phyloP scores from a whole-genome alignment of 1,284 basidiomycete genomes.

The Boletus mariae region DNA sequence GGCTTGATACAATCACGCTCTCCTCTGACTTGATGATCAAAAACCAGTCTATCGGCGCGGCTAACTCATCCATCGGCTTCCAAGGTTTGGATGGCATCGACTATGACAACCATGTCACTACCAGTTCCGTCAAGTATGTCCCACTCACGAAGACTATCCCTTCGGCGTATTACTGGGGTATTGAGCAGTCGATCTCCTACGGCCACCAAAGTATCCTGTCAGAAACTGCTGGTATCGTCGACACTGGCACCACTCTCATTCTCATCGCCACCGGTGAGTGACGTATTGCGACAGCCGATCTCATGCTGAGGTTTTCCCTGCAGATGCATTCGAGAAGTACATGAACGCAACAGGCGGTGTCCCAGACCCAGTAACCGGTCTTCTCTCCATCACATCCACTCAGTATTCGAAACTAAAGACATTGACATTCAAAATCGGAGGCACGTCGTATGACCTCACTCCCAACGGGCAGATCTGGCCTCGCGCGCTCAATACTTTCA shows the following conservation, averaged over 20 bases:
- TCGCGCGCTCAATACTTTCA: background rate
- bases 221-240: background rate
- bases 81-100: slow-evolving; percentile 46
- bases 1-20: slow-evolving; percentile 47
- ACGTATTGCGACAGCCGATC: background rate
- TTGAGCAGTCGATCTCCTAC: background rate
- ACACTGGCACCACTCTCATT: background rate
- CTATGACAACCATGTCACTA: slow-evolving; percentile 41
- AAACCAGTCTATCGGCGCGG: slow-evolving; percentile 52
- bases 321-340: background rate
- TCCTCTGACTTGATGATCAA: slow-evolving; percentile 40
- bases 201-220: background rate
- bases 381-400: background rate
- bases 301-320: background rate
- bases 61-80: slow-evolving; percentile 40
- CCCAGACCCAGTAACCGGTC: background rate
- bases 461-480: background rate
- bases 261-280: background rate
- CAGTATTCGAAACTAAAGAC: background rate
- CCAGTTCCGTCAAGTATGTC: slow-evolving; percentile 41
- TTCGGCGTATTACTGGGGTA: background rate
- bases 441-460: background rate
- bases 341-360: background rate
- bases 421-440: background rate
- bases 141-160: slow-evolving; percentile 40